phyloP scores from a whole-genome alignment of 306 rosid genomes.

The Fragaria ananassa region DNA sequence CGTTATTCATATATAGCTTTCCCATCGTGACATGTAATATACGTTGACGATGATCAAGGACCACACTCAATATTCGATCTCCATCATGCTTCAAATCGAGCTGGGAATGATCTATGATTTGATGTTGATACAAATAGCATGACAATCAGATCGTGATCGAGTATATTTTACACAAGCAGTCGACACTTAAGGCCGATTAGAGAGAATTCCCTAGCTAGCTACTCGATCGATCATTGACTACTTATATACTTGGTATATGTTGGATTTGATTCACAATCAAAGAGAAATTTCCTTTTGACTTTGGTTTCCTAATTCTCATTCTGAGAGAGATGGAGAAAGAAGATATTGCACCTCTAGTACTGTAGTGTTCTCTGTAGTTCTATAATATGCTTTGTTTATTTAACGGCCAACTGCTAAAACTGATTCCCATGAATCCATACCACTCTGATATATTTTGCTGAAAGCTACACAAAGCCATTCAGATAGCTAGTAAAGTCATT shows the following conservation, averaged over 20 bases:
- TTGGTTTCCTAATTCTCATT: not conserved
- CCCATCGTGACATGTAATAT: constrained; percentile 18
- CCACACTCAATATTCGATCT: not conserved
- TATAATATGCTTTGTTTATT: constrained; percentile 6
- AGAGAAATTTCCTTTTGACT: constrained; percentile 9
- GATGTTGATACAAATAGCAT: not conserved
- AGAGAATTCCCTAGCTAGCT: not conserved
- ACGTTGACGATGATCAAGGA: constrained; percentile 8
- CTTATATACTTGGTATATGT: not conserved
- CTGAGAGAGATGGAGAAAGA: not conserved
- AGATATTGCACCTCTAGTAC: constrained; percentile 15
- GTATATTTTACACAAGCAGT: not conserved
- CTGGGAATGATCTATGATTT: not conserved
- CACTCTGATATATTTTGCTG: constrained; percentile 15
- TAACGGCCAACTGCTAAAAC: constrained; percentile 33
- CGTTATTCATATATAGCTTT: constrained; percentile 6
- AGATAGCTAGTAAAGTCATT: constrained; percentile 9
- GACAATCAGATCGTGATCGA: not conserved
- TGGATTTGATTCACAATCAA: constrained; percentile 21
- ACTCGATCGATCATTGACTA: not conserved
- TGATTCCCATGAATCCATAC: constrained; percentile 33
- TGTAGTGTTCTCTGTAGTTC: not conserved
- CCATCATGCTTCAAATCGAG: not conserved
- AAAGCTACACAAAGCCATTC: constrained; percentile 27
- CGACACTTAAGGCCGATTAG: not conserved